phyloP scores from a whole-genome alignment of 345 rosid species.

The Sapria himalayana region DNA sequence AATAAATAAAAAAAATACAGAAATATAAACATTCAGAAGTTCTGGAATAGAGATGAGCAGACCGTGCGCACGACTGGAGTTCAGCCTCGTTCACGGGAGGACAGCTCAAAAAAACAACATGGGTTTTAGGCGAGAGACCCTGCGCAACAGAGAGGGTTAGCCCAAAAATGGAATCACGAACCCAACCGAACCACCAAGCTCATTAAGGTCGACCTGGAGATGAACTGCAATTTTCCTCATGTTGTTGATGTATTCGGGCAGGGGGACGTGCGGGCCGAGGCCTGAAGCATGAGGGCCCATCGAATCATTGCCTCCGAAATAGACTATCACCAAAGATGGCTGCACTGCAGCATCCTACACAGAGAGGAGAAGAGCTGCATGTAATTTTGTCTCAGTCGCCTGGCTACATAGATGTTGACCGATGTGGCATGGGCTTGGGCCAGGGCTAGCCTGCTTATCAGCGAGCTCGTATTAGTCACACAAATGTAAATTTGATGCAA shows the following conservation, averaged over 20 bases:
- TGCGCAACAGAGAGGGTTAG: too few relatives aligned
- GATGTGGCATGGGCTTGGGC: too few relatives aligned
- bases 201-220: constrained; percentile 69
- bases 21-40: background rate
- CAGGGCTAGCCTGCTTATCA: too few relatives aligned
- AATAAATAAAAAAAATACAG: background rate
- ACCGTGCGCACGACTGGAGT: constrained; percentile 47
- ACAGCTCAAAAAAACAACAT: constrained; percentile 46
- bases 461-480: background rate
- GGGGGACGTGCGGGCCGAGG: constrained; percentile 85
- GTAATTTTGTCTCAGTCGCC: too few relatives aligned
- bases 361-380: background rate
- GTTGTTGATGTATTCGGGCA: constrained; percentile 53
- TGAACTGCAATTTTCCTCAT: constrained; percentile 61
- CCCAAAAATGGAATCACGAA: constrained; percentile 3
- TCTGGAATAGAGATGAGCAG: constrained; percentile 4
- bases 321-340: constrained; percentile 70
- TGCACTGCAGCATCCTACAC: constrained; percentile 46
- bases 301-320: constrained; percentile 95
- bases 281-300: constrained; percentile 92
- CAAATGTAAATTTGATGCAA: too few relatives aligned
- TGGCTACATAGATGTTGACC: too few relatives aligned
- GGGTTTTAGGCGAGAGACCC: constrained; percentile 55
- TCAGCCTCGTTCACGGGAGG: constrained; percentile 84
- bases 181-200: constrained; percentile 1